Conservation (phyloP, 2,329 filamentous ascomycete species). For the Berkeleyomyces rouxiae region DNA sequence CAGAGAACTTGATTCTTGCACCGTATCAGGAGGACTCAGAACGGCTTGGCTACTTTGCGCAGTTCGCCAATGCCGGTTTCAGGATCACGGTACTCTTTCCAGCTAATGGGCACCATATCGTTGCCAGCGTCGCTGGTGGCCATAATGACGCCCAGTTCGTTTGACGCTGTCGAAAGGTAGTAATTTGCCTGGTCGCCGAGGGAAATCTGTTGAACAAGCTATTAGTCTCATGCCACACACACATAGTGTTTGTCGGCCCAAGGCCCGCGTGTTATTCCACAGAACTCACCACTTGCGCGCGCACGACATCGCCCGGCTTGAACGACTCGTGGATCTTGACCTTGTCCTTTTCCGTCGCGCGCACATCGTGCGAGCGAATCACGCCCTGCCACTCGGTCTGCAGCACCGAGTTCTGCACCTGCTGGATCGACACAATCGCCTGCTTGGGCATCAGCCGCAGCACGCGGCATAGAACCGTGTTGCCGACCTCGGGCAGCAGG, state of each 20-base stretch:
- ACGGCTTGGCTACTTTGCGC: conserved; percentile 89
- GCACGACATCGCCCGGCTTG: conserved; percentile 78
- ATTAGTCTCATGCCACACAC: background rate
- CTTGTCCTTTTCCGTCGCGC: conserved; percentile 89
- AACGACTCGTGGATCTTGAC: conserved; percentile 85
- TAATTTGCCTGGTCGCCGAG: conserved; percentile 90
- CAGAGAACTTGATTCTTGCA: no score
- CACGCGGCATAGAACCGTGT: conserved; percentile 68
- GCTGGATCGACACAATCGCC: conserved; percentile 71
- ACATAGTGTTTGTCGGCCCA: no score
- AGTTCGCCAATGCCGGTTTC: conserved; percentile 59
- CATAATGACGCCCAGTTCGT: conserved; percentile 87
- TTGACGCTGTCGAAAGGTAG: conserved; percentile 81
- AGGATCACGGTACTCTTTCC: conserved; percentile 84
- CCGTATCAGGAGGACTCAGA: conserved; percentile 31
- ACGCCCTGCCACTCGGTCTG: conserved; percentile 72
- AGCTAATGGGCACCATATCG: conserved; percentile 82
- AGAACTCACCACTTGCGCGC: conserved; percentile 57
- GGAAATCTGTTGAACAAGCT: conserved; percentile 42
- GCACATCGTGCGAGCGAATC: conserved; percentile 77
- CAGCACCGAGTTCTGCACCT: conserved; percentile 56
- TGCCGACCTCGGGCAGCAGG: conserved; percentile 66
- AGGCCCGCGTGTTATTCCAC: no score
- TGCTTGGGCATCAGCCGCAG: conserved; percentile 73
- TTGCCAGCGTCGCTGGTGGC: conserved; percentile 76